Base-by-base conservation (phyloP, 495 filamentous ascomycete species). In the Aspergillus diversus region DNA sequence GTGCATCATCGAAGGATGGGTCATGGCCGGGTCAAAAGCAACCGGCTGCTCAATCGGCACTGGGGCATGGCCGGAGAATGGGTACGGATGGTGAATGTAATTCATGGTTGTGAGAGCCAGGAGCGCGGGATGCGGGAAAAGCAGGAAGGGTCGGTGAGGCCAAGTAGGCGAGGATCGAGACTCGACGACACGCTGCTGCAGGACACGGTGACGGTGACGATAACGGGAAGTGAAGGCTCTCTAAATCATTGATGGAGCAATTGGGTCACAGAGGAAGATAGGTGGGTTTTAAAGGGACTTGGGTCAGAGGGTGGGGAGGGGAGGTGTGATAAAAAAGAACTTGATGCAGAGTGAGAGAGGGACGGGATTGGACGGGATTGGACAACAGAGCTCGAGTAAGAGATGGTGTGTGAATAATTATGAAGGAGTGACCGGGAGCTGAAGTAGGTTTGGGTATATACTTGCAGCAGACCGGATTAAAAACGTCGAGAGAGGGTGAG, bases 81-180 rank as follows among this genome's bases (percentile, higher is more conserved):
- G 70, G 70, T 78, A 81, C 57, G 78, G 73, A 55, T 78, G 77
- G 56, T 81, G 78, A 11, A 80, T 70, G 42, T 78, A 81, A 48
- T 75, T 81, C 79, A 81, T 81, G 63, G 53, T 60, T 51, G 61
- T 51, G 48, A 59, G 32, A 27, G 21, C 21, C 21, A 27, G 21
- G 21, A 27, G 21, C 21, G 21, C 21, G 37, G 53, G 55, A 31
- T 13, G 54, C 55, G 52, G 32, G 33, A 56, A 54, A 27, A 50
- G 56, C 49, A 5, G 49, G 52, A 48, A 55, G 33, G 37, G 48
- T 52, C 43, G 60, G 42, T 47, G 53, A 58, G 65, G 63, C 55
- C 60, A 33, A 52, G 42, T 57, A 48, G 31, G 16, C 15, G 46
- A 21, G 57, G 21, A 16, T 37, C 37, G 34, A 34, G 13, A n/a